phyloP scores from a whole-genome alignment of 495 filamentous ascomycete species.

The Penicillium macrosclerotiorum region DNA sequence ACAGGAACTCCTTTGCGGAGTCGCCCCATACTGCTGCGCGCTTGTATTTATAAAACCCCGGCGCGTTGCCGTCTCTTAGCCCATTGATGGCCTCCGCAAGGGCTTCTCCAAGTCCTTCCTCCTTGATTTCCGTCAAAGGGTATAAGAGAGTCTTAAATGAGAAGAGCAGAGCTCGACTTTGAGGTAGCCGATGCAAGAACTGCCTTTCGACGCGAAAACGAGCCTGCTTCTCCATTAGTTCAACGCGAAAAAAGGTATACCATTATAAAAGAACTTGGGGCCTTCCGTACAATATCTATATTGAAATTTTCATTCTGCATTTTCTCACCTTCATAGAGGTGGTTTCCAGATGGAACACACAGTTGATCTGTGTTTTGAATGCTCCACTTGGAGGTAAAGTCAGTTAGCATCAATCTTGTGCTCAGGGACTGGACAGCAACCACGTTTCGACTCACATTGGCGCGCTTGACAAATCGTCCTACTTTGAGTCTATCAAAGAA shows the following conservation, averaged over 20 bases:
- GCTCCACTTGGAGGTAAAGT: constrained; percentile 3
- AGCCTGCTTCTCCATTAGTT: no score
- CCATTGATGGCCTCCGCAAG: constrained; percentile 71
- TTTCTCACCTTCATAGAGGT: constrained; percentile 19
- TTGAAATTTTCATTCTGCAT: constrained; percentile 7
- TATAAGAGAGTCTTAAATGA: constrained; percentile 75
- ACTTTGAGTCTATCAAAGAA: constrained; percentile 51
- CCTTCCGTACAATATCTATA: constrained; percentile 4
- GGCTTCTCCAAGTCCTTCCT: constrained; percentile 57
- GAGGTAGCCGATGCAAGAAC: constrained; percentile 64
- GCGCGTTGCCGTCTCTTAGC: constrained; percentile 59
- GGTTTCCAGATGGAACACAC: constrained; percentile 14
- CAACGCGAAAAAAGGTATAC: no score
- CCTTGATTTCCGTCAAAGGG: constrained; percentile 60
- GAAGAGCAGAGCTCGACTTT: constrained; percentile 63
- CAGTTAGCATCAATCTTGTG: constrained; percentile 27
- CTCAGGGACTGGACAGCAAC: not conserved
- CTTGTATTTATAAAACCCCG: constrained; percentile 65
- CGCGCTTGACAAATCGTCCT: constrained; percentile 31
- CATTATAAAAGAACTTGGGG: not conserved
- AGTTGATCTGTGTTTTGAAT: constrained; percentile 10
- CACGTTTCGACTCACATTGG: constrained; percentile 53
- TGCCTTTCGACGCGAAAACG: constrained; percentile 67
- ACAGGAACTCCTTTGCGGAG: constrained; percentile 54
- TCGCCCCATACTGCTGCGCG: constrained; percentile 62